Evolutionary conservation across 768 basidiomycete species (phyloP).

Genomic region (Rhizopogon vinicolor): DNA sequence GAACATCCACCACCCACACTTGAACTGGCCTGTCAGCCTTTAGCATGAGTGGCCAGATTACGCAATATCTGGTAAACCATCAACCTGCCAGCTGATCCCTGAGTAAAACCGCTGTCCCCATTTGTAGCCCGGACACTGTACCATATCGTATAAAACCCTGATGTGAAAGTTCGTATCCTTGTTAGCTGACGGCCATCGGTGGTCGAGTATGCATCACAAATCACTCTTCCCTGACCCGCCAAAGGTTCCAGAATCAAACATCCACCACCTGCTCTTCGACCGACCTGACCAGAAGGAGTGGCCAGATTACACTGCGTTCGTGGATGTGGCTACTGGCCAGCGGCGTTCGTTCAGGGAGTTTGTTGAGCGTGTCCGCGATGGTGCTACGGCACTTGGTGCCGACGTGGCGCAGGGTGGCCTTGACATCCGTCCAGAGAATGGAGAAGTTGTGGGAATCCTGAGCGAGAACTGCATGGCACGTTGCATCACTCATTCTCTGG

Average conservation of each 20-base stretch:
- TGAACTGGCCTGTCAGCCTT: too few species aligned
- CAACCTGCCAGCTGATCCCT: too few species aligned
- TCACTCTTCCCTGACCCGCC: conserved; percentile 50
- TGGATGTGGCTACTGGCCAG: conserved; percentile 48
- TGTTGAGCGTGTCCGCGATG: conserved; percentile 39
- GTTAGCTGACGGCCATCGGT: neutral
- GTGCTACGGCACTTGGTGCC: conserved; percentile 48
- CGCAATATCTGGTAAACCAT: too few species aligned
- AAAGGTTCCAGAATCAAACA: conserved; percentile 39
- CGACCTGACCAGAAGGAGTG: conserved; percentile 45
- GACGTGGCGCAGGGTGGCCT: conserved; percentile 39
- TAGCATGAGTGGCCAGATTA: too few species aligned
- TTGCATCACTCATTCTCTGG: neutral
- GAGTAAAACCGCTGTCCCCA: too few species aligned
- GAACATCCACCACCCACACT: too few species aligned
- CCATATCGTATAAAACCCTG: neutral
- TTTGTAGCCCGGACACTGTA: neutral
- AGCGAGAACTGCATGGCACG: conserved; percentile 60
- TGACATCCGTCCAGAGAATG: conserved; percentile 37
- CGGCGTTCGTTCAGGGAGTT: conserved; percentile 39
- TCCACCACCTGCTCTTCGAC: conserved; percentile 44
- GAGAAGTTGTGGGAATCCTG: conserved; percentile 63
- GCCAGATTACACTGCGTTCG: conserved; percentile 45
- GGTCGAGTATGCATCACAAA: conserved; percentile 39
- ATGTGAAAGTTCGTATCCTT: neutral